These are phyloP conservation scores for Lenwebbia sp. DNA, from an alignment of 345 rosid genomes.

Conservation along the genomic window DNA sequence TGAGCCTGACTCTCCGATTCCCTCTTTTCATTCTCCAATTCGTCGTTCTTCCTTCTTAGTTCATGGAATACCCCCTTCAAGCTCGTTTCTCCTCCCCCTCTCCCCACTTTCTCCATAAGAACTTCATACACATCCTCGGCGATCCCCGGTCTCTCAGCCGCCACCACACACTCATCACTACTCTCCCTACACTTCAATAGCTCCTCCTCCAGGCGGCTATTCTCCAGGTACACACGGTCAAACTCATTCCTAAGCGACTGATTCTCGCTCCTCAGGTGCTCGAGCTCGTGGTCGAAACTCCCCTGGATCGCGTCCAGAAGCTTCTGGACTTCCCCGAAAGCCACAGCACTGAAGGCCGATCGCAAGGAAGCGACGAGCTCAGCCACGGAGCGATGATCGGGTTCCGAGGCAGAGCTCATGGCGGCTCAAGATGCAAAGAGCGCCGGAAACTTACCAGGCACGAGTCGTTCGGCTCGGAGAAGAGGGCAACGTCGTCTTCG, in stretches of 20 bases:
- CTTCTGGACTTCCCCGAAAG: too few relatives aligned
- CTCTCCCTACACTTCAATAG: background rate
- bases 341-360: background rate
- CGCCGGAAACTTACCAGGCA: background rate
- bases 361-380: background rate
- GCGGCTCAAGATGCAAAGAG: background rate
- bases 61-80: background rate
- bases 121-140: background rate
- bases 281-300: background rate
- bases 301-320: background rate
- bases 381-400: background rate
- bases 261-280: background rate
- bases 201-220: background rate
- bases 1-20: background rate
- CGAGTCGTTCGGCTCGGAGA: background rate
- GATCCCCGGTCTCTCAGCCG: background rate
- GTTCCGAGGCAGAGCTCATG: background rate
- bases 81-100: background rate
- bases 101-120: background rate
- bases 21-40: background rate
- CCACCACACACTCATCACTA: background rate
- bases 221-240: background rate
- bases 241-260: background rate
- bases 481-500: too few relatives aligned
- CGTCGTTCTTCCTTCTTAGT: background rate